These are phyloP conservation scores for Microsporum canis DNA, from an alignment of 2,329 filamentous ascomycete species.

Conservation along the genomic window DNA sequence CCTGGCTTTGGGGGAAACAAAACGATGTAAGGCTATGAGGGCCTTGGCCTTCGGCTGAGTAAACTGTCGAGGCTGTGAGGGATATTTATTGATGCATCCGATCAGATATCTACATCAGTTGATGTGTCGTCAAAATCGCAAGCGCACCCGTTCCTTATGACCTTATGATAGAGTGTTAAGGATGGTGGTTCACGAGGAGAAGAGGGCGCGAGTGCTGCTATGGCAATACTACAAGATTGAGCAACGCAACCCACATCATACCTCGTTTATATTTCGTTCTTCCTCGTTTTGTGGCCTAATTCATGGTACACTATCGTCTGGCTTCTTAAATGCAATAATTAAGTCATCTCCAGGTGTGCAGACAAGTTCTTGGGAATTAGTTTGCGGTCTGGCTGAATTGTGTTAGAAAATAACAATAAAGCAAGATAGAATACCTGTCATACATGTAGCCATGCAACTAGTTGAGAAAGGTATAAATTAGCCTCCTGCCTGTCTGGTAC, in stretches of 20 bases:
- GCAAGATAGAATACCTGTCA: too few relatives aligned
- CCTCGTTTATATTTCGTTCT: neutral
- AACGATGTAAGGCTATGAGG: neutral
- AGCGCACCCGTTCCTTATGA: neutral
- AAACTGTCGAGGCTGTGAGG: neutral
- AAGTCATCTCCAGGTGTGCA: neutral
- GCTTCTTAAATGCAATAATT: neutral
- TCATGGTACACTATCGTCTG: neutral
- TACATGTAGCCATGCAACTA: too few relatives aligned
- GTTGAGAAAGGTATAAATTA: too few relatives aligned
- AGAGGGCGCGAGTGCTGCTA: neutral
- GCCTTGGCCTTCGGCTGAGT: neutral
- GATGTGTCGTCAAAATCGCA: neutral
- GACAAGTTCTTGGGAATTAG: neutral
- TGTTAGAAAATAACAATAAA: neutral
- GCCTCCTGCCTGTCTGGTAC: too few relatives aligned
- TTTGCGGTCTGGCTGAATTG: neutral
- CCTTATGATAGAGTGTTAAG: neutral
- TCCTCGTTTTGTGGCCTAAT: neutral
- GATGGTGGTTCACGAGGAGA: neutral
- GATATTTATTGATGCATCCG: neutral
- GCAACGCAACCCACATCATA: neutral
- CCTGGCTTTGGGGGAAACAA: neutral
- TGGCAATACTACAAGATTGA: neutral
- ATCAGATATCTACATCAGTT: neutral